Evolutionary conservation across 1,284 basidiomycete genomes (phyloP), one percentile per base, ranked within the genome.

Genomic region (Chiua sp.): DNA sequence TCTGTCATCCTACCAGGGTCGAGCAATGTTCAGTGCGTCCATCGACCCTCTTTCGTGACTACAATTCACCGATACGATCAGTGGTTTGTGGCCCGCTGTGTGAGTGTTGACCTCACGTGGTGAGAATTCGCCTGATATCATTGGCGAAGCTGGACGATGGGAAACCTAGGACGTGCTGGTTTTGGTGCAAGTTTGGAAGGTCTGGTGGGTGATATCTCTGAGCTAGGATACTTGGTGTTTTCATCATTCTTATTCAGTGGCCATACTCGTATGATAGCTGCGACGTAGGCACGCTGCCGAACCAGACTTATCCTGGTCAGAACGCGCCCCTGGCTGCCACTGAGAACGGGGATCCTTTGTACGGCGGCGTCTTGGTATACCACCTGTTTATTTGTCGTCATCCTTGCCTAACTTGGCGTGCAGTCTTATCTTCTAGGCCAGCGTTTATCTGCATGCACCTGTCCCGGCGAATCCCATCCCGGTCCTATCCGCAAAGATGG

Each of bases 251-350:
- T 20, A 10, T 51, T 30, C 6, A 84, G 82, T 87, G 86, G 77
- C 86, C 84, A n/a, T 90, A 84, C 65, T 86, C 85, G 3, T 93
- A 93, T 65, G 88, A 92, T 69, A 73, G 82, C 1, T 95, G 93
- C 71, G 93, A 94, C 69, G 84, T 93, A 47, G 96, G 94, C 5
- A 96, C 94, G 1, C 78, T 93, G 53, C 83, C 88, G 1, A 94
- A 94, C 71, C 91, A 93, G 74, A 92, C 90, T 0, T 79, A 81
- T 59, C 77, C 83, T 1, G 87, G 87, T 2, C 80, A 79, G 12
- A 68, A 71, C 2, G 79, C 77, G 0, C 87, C 87, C 7, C 63
- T 81, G 12, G 78, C 80, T 35, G 84, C 84, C 6, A 64, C 75
- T 0, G 42, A 69, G 48, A 76, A 78, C 20, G 83, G 84, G 7